phyloP scores from a whole-genome alignment of 345 rosid species.

The Atalantia buxifolia region DNA sequence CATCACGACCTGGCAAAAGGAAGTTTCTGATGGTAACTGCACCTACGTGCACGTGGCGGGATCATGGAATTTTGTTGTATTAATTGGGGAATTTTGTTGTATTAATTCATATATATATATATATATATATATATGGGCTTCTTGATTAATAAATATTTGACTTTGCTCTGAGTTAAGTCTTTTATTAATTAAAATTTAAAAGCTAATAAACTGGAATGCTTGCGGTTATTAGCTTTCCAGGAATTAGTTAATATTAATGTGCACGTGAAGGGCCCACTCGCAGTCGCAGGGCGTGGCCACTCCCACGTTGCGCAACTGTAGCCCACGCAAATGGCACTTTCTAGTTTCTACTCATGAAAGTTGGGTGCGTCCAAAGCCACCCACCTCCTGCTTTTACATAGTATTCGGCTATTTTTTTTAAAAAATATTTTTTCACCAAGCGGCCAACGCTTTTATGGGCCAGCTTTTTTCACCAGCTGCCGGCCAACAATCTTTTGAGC shows the following conservation, averaged over 20 bases:
- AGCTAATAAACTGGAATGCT: too few species aligned
- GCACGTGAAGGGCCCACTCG: not conserved
- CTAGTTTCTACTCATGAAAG: not conserved
- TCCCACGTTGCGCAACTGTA: slow-evolving; percentile 1
- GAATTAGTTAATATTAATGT: not conserved
- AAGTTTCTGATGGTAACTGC: not conserved
- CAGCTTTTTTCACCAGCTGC: too few species aligned
- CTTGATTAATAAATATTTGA: not conserved
- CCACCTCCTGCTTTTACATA: too few species aligned
- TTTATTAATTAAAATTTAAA: too few species aligned
- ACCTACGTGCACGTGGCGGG: not conserved
- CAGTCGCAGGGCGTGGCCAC: not conserved
- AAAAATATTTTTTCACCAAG: too few species aligned
- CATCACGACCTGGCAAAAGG: too few species aligned
- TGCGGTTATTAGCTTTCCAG: too few species aligned
- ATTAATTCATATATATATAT: too few species aligned
- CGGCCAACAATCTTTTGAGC: too few species aligned
- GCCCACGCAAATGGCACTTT: not conserved
- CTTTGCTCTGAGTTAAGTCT: not conserved
- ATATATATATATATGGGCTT: not conserved
- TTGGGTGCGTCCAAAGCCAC: not conserved
- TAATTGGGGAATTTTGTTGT: too few species aligned
- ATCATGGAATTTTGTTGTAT: not conserved
- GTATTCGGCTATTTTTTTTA: too few species aligned
- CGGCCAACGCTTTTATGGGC: too few species aligned